These are phyloP conservation scores for Annona cherimola DNA, from an alignment of 164 flowering plant genomes.

Conservation along the genomic window DNA sequence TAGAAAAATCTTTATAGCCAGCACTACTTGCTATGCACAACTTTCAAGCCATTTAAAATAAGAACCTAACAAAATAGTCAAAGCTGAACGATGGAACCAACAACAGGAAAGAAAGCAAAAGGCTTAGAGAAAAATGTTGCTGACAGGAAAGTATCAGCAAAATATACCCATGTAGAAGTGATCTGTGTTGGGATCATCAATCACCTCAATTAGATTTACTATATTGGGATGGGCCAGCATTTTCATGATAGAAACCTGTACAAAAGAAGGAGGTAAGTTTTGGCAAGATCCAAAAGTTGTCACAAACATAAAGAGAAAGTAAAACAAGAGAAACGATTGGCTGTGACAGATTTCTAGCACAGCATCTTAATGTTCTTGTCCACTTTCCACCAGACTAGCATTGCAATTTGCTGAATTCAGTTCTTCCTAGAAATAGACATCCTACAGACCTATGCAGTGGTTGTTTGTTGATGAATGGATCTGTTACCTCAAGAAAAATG, in stretches of 20 bases:
- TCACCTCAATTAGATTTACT: conserved; percentile 95
- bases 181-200: conserved; percentile 90
- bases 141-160: background rate
- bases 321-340: background rate
- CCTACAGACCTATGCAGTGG: background rate
- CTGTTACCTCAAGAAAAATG: background rate
- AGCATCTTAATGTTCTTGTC: background rate
- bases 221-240: conserved; percentile 88
- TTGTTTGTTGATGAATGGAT: background rate
- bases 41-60: background rate
- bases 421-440: too few species aligned
- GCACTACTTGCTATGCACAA: background rate
- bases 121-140: background rate
- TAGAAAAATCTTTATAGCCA: background rate
- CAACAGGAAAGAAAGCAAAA: too few species aligned
- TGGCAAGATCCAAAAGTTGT: background rate
- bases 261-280: background rate
- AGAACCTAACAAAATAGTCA: background rate
- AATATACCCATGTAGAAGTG: conserved; percentile 99
- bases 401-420: too few species aligned
- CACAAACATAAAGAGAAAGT: background rate
- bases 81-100: background rate
- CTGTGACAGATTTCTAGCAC: background rate
- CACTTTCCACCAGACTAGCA: background rate
- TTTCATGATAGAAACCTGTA: conserved; percentile 92